Conservation (phyloP, 2,329 filamentous ascomycete species). For the Metarhizium robertsii region DNA sequence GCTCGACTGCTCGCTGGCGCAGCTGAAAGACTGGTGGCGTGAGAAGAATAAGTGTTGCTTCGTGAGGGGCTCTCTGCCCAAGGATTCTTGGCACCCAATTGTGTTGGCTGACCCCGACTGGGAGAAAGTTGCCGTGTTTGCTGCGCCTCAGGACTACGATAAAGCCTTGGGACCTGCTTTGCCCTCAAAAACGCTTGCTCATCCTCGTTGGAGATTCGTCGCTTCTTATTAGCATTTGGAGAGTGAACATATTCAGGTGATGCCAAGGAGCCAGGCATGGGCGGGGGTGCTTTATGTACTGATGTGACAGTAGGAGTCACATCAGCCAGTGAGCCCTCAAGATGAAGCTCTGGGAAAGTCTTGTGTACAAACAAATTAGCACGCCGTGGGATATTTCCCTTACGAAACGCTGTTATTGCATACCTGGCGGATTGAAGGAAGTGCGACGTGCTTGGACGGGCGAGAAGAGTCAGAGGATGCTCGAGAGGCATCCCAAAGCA, state of each 20-base stretch:
- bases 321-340: slow-evolving; percentile 11
- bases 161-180: slow-evolving; percentile 38
- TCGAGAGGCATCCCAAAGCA: slow-evolving; percentile 28
- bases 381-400: not conserved
- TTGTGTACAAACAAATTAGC: slow-evolving; percentile 22
- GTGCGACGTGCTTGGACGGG: slow-evolving; percentile 28
- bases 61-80: slow-evolving; percentile 5
- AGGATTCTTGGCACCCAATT: slow-evolving; percentile 16
- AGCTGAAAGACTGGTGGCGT: slow-evolving; percentile 16
- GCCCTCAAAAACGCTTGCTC: slow-evolving; percentile 28
- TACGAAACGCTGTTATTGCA: slow-evolving; percentile 1
- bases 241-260: slow-evolving; percentile 42
- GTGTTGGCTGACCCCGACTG: slow-evolving; percentile 12
- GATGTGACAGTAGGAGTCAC: not conserved
- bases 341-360: slow-evolving; percentile 33
- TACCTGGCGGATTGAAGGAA: slow-evolving; percentile 47
- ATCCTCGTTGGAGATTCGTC: slow-evolving; percentile 33
- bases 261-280: slow-evolving; percentile 11
- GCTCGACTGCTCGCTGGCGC: slow-evolving; percentile 25
- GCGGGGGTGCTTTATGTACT: not conserved
- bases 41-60: slow-evolving; percentile 22
- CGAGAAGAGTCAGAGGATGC: slow-evolving; percentile 22
- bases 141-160: slow-evolving; percentile 25
- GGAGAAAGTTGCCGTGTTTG: slow-evolving; percentile 28
- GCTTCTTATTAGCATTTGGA: slow-evolving; percentile 37